Percentiles rank a stretch among this genome's conserved stretches.
Evolutionary conservation across 2,329 filamentous ascomycete genomes (phyloP).

Genomic region (Scytalidium sp.): DNA sequence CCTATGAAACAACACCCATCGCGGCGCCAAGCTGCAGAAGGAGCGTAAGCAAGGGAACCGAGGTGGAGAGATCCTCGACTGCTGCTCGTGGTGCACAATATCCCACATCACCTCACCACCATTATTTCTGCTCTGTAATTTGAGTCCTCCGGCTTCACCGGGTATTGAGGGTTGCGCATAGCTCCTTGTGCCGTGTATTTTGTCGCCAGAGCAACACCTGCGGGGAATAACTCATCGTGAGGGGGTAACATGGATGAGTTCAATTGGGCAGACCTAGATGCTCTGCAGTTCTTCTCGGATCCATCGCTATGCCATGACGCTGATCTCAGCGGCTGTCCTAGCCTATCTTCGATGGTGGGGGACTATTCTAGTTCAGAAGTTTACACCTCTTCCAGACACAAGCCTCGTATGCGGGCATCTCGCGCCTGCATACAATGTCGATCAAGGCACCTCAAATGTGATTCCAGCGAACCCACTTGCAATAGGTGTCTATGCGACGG

Average conservation of each 20-base stretch:
- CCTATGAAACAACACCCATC: no score
- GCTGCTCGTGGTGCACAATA: no score
- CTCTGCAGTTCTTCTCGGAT: neutral
- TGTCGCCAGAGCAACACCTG: no score
- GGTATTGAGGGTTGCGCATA: neutral
- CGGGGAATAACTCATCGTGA: neutral
- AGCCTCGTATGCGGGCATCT: conserved; percentile 23
- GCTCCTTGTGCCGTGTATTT: neutral
- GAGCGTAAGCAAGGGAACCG: no score
- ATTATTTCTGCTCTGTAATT: no score
- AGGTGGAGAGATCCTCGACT: no score
- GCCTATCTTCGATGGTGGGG: neutral
- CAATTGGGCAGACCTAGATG: neutral
- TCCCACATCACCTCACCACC: no score
- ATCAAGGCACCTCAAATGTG: conserved; percentile 50
- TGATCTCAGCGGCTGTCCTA: neutral
- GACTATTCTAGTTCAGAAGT: neutral
- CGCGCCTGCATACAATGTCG: conserved; percentile 50
- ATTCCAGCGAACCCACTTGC: conserved; percentile 45
- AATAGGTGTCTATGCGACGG: conserved; percentile 39
- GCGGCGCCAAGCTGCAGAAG: no score
- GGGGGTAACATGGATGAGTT: neutral
- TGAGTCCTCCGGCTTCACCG: neutral
- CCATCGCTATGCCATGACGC: neutral
- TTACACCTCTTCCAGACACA: conserved; percentile 3